phyloP scores from a whole-genome alignment of 1,284 basidiomycete genomes.

The Fomitopsis betulina region DNA sequence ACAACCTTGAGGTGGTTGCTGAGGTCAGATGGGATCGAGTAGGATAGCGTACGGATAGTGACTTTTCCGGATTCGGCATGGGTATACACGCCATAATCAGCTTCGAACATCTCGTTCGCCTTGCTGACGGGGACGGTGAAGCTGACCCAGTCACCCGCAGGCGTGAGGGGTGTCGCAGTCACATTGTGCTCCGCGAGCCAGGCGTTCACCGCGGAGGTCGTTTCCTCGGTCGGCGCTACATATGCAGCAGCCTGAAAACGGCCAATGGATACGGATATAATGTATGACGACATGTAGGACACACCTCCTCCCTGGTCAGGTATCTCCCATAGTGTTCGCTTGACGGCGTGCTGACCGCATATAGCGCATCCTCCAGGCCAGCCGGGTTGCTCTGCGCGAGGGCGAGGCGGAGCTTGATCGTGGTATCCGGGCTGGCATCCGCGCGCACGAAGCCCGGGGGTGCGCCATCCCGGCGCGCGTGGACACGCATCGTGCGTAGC shows the following conservation, averaged over 20 bases:
- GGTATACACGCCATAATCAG: slow-evolving; percentile 31
- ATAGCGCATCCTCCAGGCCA: slow-evolving; percentile 32
- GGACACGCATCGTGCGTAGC: background rate
- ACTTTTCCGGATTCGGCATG: slow-evolving; percentile 26
- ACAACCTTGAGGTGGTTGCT: slow-evolving; percentile 30
- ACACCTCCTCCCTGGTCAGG: slow-evolving; percentile 30
- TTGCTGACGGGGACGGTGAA: slow-evolving; percentile 30
- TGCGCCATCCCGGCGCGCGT: slow-evolving; percentile 5
- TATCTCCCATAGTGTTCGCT: slow-evolving; percentile 29
- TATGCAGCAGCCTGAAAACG: slow-evolving; percentile 29
- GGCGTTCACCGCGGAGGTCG: slow-evolving; percentile 27
- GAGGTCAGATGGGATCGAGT: slow-evolving; percentile 33
- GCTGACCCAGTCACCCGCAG: slow-evolving; percentile 35
- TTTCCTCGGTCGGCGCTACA: slow-evolving; percentile 29
- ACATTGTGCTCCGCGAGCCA: slow-evolving; percentile 32
- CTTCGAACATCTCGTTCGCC: slow-evolving; percentile 31
- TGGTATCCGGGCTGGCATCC: slow-evolving; percentile 18
- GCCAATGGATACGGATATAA: slow-evolving; percentile 19
- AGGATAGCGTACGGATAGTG: slow-evolving; percentile 32
- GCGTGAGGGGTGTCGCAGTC: slow-evolving; percentile 23
- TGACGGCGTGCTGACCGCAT: slow-evolving; percentile 31
- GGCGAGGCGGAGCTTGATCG: slow-evolving; percentile 30
- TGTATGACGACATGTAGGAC: background rate
- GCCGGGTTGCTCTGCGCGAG: slow-evolving; percentile 29
- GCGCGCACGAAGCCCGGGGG: slow-evolving; percentile 27